Percentiles rank a stretch among this genome's conserved stretches.
Conservation (phyloP, 441 rosid genomes). For the Viola pubescens region DNA sequence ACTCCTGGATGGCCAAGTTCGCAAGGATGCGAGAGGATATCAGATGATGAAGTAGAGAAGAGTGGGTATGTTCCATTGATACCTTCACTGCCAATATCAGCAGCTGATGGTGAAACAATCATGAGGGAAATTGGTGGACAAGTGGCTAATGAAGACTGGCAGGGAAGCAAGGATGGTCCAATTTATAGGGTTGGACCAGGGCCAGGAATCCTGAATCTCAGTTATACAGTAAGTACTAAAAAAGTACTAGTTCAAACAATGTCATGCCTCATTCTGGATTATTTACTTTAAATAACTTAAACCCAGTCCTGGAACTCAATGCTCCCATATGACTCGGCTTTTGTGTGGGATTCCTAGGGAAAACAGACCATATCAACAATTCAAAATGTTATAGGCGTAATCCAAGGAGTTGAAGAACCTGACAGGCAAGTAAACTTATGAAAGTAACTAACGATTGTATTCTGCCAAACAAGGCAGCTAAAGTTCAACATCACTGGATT, state of each 20-base stretch:
- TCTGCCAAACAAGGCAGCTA: neutral
- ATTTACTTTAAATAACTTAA: too few relatives aligned
- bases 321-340: constrained; percentile 1
- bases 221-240: constrained; percentile 42
- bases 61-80: constrained; percentile 50
- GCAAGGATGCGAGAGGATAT: constrained; percentile 69
- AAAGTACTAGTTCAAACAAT: too few relatives aligned
- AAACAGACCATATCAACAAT: constrained; percentile 46
- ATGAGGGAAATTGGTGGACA: constrained; percentile 47
- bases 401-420: constrained; percentile 76
- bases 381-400: constrained; percentile 71
- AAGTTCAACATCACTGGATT: neutral
- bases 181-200: constrained; percentile 64
- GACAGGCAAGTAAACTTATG: constrained; percentile 42
- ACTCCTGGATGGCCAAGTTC: constrained; percentile 89
- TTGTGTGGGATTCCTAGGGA: constrained; percentile 42
- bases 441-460: neutral
- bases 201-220: constrained; percentile 56
- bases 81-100: constrained; percentile 72
- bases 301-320: neutral
- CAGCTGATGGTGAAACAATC: constrained; percentile 61
- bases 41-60: constrained; percentile 51
- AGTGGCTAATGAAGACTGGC: constrained; percentile 51
- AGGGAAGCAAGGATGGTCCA: constrained; percentile 54
- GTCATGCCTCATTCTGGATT: too few relatives aligned